Evolutionary conservation across 192 early-diverging fungal genomes (phyloP), one percentile per base, ranked within the genome.

Genomic region (Dissophora ornata): DNA sequence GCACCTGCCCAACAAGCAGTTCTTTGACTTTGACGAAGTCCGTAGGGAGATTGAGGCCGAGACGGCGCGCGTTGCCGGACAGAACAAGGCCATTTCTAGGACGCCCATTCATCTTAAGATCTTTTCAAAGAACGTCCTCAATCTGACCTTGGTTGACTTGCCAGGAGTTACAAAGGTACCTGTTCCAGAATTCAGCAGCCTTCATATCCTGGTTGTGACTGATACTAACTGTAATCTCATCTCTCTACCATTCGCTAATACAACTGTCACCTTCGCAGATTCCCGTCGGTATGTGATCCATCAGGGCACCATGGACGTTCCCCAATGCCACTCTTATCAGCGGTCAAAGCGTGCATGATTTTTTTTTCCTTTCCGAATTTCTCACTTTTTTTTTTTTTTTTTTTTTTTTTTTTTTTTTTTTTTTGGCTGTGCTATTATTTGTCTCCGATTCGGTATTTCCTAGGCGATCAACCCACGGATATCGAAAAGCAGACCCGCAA

Each of bases 391-490:
- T 29, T 22, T 25, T 24, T n/a, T 16, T 56, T 10, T 57, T 63
- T 62, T 18, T 21, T 22, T 18, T 32, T 36, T 50, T 41, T n/a
- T 38, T 13, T 13, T 13, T 13, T 6, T 6, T 38, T 13, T 38
- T 38, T 38, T 13, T 38, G 13, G 7, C 6, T 38, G 36, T 38
- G 7, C 6, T 38, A 13, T 38, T 38, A n/a, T n/a, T n/a, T n/a
- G 34, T 26, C 25, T 48, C 45, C 10, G 41, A 61, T 32, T 44
- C 22, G 45, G 19, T 19, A 8, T 8, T 51, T 28, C 0, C 44
- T 86, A 79, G 93, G 93, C 30, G 93, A 94, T 64, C 93, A 94
- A 77, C 93, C 93, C 21, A 85, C 84, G 2, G 93, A 94, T 56
- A 94, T 94, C 52, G 93, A 94, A 62, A 89, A 86, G 57, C 91